A percentile compares a stretch with the other conserved stretches of the same genome.
These are phyloP conservation scores for Eucalyptus curtisii DNA, from an alignment of 345 rosid species.

Conservation along the genomic window DNA sequence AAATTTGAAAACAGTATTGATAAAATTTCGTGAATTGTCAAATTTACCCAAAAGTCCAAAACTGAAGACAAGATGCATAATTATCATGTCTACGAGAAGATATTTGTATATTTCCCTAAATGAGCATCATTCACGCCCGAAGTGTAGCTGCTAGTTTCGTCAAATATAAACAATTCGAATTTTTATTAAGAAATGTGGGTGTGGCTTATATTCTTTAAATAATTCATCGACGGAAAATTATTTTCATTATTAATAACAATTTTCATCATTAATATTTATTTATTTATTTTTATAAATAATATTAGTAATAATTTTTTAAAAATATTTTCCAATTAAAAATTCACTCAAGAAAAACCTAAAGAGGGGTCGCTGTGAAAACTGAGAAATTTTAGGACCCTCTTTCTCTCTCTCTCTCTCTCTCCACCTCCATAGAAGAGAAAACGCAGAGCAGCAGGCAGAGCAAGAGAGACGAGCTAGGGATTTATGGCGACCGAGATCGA, in stretches of 20 bases:
- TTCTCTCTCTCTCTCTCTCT: background rate
- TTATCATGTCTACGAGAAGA: background rate
- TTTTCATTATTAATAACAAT: background rate
- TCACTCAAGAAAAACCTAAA: background rate
- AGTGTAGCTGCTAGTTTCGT: rapidly evolving
- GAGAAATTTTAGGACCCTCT: background rate
- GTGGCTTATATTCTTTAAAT: background rate
- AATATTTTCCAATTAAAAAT: background rate
- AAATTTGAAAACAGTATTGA: rapidly evolving
- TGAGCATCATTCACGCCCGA: background rate
- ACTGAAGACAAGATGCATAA: background rate
- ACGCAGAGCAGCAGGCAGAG: background rate
- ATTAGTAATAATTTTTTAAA: background rate
- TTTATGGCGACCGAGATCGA: conserved; percentile 46
- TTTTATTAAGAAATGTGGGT: background rate
- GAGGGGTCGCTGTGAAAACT: background rate
- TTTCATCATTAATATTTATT: too few species aligned
- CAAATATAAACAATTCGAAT: background rate
- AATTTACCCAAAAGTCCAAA: background rate
- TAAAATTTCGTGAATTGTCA: background rate
- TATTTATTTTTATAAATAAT: background rate
- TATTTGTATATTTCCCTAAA: background rate
- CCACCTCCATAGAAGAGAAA: background rate
- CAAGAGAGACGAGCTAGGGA: background rate
- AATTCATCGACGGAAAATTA: rapidly evolving